These are phyloP conservation scores for Trichoderma asperellum DNA, from an alignment of 2,329 filamentous ascomycete species.

Conservation along the genomic window DNA sequence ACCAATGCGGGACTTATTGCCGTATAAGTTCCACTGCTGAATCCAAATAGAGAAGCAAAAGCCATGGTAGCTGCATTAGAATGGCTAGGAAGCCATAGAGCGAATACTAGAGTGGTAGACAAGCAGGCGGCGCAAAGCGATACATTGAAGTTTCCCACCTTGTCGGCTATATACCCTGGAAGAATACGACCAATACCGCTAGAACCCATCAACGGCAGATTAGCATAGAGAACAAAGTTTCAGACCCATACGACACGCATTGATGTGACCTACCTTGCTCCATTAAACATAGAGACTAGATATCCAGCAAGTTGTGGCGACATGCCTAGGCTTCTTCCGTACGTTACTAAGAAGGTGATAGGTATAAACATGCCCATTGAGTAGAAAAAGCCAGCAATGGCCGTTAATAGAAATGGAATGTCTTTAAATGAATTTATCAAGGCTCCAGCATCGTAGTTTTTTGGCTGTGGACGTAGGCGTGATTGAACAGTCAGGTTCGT, in stretches of 20 bases:
- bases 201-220: background rate
- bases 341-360: constrained; percentile 1
- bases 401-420: background rate
- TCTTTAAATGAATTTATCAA: background rate
- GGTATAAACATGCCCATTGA: constrained; percentile 10
- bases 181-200: constrained; percentile 3
- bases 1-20: background rate
- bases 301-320: background rate
- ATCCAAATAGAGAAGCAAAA: constrained; percentile 1
- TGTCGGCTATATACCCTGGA: background rate
- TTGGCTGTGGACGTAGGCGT: background rate
- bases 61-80: background rate
- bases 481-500: background rate
- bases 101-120: background rate
- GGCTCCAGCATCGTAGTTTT: background rate
- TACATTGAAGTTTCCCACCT: constrained; percentile 5
- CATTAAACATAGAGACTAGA: constrained; percentile 1
- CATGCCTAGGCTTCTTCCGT: constrained; percentile 2
- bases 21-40: background rate
- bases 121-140: background rate
- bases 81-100: constrained; percentile 5
- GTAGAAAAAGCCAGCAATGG: constrained; percentile 1
- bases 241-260: background rate
- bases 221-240: background rate
- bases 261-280: background rate